Evolutionary conservation across 2,329 filamentous ascomycete species (phyloP).

Genomic region (Curvularia spicifera): DNA sequence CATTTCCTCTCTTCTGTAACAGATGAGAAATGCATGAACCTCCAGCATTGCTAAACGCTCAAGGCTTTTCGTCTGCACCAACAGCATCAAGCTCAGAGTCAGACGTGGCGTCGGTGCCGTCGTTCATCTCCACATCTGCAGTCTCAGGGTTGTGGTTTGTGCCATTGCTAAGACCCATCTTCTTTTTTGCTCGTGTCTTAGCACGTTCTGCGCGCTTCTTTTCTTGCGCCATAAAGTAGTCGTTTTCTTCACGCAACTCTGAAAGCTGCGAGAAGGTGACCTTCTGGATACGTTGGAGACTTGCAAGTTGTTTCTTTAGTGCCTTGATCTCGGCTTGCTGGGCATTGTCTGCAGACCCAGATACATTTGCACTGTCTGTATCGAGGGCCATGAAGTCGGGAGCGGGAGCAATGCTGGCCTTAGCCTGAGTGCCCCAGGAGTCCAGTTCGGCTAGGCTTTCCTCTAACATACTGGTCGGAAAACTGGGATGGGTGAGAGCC

Average conservation of each 20-base stretch:
- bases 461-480: slow-evolving; percentile 51
- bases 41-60: slow-evolving; percentile 4
- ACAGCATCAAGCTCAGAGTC: slow-evolving; percentile 29
- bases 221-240: slow-evolving; percentile 44
- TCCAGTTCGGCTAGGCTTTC: slow-evolving; percentile 46
- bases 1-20: slow-evolving; percentile 19
- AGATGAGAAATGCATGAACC: slow-evolving; percentile 5
- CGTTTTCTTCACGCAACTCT: slow-evolving; percentile 52
- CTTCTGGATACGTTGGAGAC: slow-evolving; percentile 54
- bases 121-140: slow-evolving; percentile 43
- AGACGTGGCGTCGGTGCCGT: slow-evolving; percentile 24
- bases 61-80: slow-evolving; percentile 20
- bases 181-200: slow-evolving; percentile 31
- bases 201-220: slow-evolving; percentile 35
- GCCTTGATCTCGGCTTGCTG: slow-evolving; percentile 44
- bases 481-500: slow-evolving; percentile 53
- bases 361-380: slow-evolving; percentile 7
- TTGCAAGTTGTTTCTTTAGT: slow-evolving; percentile 50
- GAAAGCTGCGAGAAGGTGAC: slow-evolving; percentile 55
- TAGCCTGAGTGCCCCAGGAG: slow-evolving; percentile 35
- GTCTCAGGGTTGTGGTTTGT: slow-evolving; percentile 11
- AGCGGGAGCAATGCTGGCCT: slow-evolving; percentile 19
- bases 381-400: slow-evolving; percentile 46
- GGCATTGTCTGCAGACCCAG: slow-evolving; percentile 11
- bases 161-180: slow-evolving; percentile 29